Evolutionary conservation across 176 grass and related monocot species (phyloP).

Genomic region (Juncus effusus): DNA sequence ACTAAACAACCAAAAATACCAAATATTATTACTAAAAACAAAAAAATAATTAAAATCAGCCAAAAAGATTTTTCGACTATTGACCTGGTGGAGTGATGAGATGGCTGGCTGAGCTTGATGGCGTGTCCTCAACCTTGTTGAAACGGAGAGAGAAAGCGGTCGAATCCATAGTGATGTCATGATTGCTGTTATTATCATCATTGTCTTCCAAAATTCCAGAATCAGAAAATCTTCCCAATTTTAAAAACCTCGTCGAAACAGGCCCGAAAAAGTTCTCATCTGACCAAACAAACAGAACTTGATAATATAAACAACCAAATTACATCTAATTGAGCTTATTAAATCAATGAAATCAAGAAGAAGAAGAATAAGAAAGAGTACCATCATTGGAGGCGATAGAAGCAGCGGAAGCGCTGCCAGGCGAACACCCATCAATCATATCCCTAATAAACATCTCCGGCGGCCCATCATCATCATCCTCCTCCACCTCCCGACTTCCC

Average conservation of each 20-base stretch:
- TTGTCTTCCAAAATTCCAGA: constrained; percentile 72
- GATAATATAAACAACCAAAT: too few species aligned
- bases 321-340: too few species aligned
- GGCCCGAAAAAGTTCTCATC: constrained; percentile 93
- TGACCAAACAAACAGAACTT: constrained; percentile 27
- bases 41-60: constrained; percentile 18
- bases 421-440: constrained; percentile 57
- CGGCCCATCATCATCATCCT: constrained; percentile 22
- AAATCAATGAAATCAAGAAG: not conserved
- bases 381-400: constrained; percentile 74
- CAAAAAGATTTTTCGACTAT: constrained; percentile 31
- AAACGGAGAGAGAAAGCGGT: constrained; percentile 75
- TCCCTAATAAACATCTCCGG: constrained; percentile 35
- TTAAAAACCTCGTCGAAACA: constrained; percentile 80
- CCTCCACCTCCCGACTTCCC: not conserved
- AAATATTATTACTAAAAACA: too few species aligned
- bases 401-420: constrained; percentile 54
- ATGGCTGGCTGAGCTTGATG: constrained; percentile 55
- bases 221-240: constrained; percentile 56
- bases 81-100: constrained; percentile 39
- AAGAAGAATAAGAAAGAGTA: constrained; percentile 10
- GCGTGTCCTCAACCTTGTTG: constrained; percentile 55
- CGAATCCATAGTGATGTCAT: constrained; percentile 91
- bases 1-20: too few species aligned
- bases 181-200: constrained; percentile 37